Percentiles rank a stretch among this genome's conserved stretches.
phyloP scores from a whole-genome alignment of 148 eudicot species.

The Nepenthes gracilis region DNA sequence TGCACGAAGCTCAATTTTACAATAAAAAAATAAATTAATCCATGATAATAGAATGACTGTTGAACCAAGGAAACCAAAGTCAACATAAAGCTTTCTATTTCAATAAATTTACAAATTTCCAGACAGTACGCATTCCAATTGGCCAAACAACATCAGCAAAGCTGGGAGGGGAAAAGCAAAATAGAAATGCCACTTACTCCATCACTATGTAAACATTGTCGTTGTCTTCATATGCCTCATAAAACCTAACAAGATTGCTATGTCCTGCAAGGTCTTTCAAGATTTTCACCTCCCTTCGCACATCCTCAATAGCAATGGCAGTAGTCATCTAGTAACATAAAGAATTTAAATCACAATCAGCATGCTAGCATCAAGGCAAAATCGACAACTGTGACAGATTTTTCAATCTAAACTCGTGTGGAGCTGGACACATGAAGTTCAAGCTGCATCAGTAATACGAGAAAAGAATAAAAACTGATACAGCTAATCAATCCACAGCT shows the following conservation, averaged over 20 bases:
- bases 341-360: too few species aligned
- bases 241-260: conserved; percentile 58
- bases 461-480: too few species aligned
- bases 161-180: not conserved
- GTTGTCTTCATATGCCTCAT: conserved; percentile 80
- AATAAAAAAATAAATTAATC: too few species aligned
- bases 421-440: too few species aligned
- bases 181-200: conserved; percentile 53
- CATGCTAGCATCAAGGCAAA: too few species aligned
- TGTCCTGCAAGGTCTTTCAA: conserved; percentile 78
- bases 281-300: conserved; percentile 85
- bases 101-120: too few species aligned
- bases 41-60: not conserved
- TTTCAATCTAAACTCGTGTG: too few species aligned
- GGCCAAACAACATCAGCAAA: not conserved
- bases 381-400: too few species aligned
- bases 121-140: too few species aligned
- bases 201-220: conserved; percentile 88
- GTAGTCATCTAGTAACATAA: conserved; percentile 61
- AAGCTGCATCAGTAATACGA: too few species aligned
- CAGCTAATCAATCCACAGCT: too few species aligned
- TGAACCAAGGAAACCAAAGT: not conserved
- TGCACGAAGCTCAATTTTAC: too few species aligned
- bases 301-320: conserved; percentile 92
- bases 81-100: conserved; percentile 1